These are phyloP conservation scores for Phytophthora litchii DNA, from an alignment of 352 stramenopile species.

Conservation along the genomic window DNA sequence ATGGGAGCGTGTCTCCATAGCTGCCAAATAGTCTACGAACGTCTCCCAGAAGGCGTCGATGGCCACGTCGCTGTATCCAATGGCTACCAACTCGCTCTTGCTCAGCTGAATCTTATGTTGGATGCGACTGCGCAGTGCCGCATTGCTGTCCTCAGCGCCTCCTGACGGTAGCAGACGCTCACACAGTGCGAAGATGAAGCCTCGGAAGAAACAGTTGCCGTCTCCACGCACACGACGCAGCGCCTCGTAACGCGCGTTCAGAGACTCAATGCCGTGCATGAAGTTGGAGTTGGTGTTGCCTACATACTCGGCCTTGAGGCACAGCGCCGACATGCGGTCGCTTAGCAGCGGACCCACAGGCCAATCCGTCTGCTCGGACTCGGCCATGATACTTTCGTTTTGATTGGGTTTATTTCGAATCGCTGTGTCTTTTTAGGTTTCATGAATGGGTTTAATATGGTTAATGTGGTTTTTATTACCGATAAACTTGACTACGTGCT, in stretches of 20 bases:
- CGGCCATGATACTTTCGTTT: neutral
- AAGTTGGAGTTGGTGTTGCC: constrained; percentile 80
- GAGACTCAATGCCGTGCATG: constrained; percentile 66
- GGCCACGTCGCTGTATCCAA: constrained; percentile 92
- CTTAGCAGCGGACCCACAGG: constrained; percentile 47
- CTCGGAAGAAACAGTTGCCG: constrained; percentile 93
- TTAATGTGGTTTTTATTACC: neutral
- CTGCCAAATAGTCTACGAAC: constrained; percentile 88
- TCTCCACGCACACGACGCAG: constrained; percentile 88
- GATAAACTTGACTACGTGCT: neutral
- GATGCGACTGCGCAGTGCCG: constrained; percentile 42
- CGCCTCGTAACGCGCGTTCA: constrained; percentile 69
- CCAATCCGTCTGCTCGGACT: constrained; percentile 14
- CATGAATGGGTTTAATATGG: too few relatives aligned
- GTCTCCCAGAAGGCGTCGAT: constrained; percentile 95
- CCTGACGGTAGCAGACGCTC: constrained; percentile 63
- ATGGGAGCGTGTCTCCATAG: constrained; percentile 78
- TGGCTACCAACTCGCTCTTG: constrained; percentile 72
- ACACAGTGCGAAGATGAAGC: constrained; percentile 90
- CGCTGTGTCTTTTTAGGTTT: neutral
- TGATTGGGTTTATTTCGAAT: too few relatives aligned
- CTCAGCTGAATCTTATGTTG: constrained; percentile 70
- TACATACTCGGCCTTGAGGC: constrained; percentile 71
- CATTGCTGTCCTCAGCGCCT: constrained; percentile 30
- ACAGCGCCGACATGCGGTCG: constrained; percentile 60